These are phyloP conservation scores for Capsicum chinense DNA, from an alignment of 257 asterid genomes.

Conservation along the genomic window DNA sequence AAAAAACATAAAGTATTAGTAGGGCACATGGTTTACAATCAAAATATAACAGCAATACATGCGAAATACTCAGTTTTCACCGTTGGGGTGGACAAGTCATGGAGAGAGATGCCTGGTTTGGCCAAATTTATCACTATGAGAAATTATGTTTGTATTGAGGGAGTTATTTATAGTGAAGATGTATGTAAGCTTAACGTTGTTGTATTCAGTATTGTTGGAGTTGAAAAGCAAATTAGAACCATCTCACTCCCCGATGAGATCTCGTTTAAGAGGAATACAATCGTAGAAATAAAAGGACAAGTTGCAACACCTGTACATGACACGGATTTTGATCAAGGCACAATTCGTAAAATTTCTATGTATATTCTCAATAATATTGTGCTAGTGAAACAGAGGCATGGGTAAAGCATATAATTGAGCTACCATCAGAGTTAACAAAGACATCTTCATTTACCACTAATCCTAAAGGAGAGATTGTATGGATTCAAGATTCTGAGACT, in stretches of 20 bases:
- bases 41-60: too few relatives aligned
- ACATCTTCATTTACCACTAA: neutral
- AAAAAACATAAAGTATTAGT: neutral
- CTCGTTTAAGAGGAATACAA: too few relatives aligned
- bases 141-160: neutral
- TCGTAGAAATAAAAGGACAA: neutral
- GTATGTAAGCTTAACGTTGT: too few relatives aligned
- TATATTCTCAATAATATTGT: neutral
- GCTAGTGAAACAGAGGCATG: neutral
- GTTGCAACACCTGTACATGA: too few relatives aligned
- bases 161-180: neutral
- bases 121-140: neutral
- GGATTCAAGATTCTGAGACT: neutral
- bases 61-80: neutral
- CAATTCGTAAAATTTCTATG: neutral
- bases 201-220: too few relatives aligned
- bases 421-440: neutral
- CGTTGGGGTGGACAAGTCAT: neutral
- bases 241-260: too few relatives aligned
- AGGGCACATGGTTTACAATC: too few relatives aligned
- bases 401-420: neutral
- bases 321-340: too few relatives aligned
- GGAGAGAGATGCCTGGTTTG: neutral
- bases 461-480: neutral
- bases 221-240: too few relatives aligned